Evolutionary conservation across 2,329 filamentous ascomycete species (phyloP).

Genomic region (Didymella pomorum): DNA sequence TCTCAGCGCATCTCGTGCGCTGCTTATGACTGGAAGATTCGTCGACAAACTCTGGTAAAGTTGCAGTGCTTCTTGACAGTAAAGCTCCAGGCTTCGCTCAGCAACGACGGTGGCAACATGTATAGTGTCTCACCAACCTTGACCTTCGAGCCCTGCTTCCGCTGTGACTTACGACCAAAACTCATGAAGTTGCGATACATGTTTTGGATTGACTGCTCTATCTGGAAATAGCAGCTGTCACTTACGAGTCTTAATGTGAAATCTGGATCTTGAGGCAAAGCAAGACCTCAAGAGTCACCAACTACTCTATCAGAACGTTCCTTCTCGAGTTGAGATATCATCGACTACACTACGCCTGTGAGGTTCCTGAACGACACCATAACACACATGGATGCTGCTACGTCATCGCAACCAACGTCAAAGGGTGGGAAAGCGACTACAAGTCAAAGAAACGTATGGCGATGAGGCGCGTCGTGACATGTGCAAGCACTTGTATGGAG

Average conservation of each 20-base stretch:
- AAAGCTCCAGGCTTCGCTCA: neutral
- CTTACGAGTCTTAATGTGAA: neutral
- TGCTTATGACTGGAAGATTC: conserved; percentile 6
- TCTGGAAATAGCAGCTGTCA: neutral
- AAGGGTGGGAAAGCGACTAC: neutral
- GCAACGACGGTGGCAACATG: neutral
- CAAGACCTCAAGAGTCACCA: neutral
- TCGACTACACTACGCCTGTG: neutral
- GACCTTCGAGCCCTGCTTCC: neutral
- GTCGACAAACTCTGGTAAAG: neutral
- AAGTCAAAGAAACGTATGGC: neutral
- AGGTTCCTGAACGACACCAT: too few relatives aligned
- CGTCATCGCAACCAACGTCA: neutral
- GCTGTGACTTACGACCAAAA: neutral
- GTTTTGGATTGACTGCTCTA: neutral
- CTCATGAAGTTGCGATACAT: neutral
- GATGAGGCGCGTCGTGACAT: neutral
- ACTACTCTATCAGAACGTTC: neutral
- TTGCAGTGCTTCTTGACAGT: neutral
- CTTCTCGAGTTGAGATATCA: neutral
- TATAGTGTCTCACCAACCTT: neutral
- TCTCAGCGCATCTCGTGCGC: conserved; percentile 17
- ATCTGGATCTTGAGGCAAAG: neutral
- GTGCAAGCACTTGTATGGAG: neutral
- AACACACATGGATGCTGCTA: neutral